phyloP scores from a whole-genome alignment of 2,329 filamentous ascomycete genomes.

The Thelonectria olida region DNA sequence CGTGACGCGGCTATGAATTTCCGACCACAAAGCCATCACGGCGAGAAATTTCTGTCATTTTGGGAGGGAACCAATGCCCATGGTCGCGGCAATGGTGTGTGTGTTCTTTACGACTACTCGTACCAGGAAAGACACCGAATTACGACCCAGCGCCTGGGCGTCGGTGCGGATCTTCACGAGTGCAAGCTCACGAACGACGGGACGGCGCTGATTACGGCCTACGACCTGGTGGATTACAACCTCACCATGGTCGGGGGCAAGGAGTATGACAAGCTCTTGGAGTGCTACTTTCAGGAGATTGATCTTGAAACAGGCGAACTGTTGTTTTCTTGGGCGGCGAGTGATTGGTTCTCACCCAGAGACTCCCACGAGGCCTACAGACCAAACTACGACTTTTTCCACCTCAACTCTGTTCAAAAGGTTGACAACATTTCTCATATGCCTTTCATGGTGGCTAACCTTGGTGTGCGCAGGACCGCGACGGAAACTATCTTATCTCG shows the following conservation, averaged over 20 bases:
- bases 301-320: conserved; percentile 12
- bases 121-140: conserved; percentile 11
- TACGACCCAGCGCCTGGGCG: not conserved
- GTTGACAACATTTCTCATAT: not conserved
- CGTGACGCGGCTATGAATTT: conserved; percentile 12
- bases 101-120: conserved; percentile 13
- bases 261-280: not conserved
- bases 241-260: not conserved
- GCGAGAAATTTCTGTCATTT: not conserved
- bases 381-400: conserved; percentile 16
- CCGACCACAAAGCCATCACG: conserved; percentile 3
- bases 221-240: not conserved
- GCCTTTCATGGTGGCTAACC: not conserved
- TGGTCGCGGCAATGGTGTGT: conserved; percentile 9
- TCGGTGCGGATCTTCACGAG: conserved; percentile 18
- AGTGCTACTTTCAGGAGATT: conserved; percentile 16
- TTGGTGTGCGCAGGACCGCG: not conserved
- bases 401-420: conserved; percentile 17
- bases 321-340: conserved; percentile 13
- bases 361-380: conserved; percentile 7
- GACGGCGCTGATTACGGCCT: conserved; percentile 13
- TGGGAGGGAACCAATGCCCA: conserved; percentile 6
- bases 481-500: conserved; percentile 19
- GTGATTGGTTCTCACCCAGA: conserved; percentile 6
- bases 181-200: conserved; percentile 13